Evolutionary conservation across 495 filamentous ascomycete genomes (phyloP).

Genomic region (Penicillium angulare): DNA sequence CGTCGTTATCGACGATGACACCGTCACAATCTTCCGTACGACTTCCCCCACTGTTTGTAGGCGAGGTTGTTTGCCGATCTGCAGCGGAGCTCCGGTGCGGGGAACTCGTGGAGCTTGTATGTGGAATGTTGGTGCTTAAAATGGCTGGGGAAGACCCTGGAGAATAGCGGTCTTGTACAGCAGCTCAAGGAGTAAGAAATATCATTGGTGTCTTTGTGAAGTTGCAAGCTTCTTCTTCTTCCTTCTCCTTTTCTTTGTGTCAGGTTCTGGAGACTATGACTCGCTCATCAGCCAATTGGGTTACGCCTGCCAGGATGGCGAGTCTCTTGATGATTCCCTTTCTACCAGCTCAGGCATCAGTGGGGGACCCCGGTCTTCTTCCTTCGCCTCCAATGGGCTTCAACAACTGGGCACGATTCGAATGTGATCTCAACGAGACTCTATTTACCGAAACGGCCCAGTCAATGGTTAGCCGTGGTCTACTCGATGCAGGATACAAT

Average conservation of each 20-base stretch:
- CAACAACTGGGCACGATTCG: slow-evolving; percentile 45
- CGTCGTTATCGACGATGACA: slow-evolving; percentile 14
- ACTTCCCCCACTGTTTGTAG: slow-evolving; percentile 9
- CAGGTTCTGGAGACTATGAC: slow-evolving; percentile 6
- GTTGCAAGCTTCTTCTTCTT: neutral
- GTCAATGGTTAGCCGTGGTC: slow-evolving; percentile 35
- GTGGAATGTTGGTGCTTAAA: slow-evolving; percentile 1
- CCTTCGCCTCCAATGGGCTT: slow-evolving; percentile 44
- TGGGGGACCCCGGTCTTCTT: slow-evolving; percentile 19
- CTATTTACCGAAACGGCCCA: slow-evolving; percentile 40
- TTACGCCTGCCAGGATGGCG: slow-evolving; percentile 8
- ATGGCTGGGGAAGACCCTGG: neutral
- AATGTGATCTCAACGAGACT: slow-evolving; percentile 43
- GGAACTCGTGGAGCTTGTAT: slow-evolving; percentile 9
- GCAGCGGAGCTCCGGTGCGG: slow-evolving; percentile 17
- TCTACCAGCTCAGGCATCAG: slow-evolving; percentile 17
- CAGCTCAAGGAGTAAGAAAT: too few relatives aligned
- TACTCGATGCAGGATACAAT: slow-evolving; percentile 38
- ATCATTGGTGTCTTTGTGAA: too few relatives aligned
- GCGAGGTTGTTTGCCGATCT: slow-evolving; percentile 11
- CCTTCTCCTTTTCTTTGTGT: neutral
- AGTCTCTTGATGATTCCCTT: slow-evolving; percentile 16
- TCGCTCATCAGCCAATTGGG: neutral
- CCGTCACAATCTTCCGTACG: slow-evolving; percentile 14
- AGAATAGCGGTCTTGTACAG: too few relatives aligned